These are phyloP conservation scores for Phaeomoniella chlamydospora DNA, from an alignment of 2,329 filamentous ascomycete genomes.

Conservation along the genomic window DNA sequence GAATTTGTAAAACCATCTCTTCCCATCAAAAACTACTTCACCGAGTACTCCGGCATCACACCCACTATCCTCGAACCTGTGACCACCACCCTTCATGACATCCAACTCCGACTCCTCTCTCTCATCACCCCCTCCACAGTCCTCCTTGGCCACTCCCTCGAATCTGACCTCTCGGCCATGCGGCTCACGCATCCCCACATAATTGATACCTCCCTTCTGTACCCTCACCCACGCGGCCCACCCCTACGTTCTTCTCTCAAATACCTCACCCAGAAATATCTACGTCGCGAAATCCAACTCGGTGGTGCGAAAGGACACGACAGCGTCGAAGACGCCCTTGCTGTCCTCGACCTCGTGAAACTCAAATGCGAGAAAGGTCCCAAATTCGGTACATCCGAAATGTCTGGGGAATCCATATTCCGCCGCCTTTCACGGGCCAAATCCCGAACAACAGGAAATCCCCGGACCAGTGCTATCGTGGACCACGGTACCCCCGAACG, in stretches of 20 bases:
- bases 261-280: slow-evolving; percentile 74
- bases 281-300: slow-evolving; percentile 78
- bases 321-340: slow-evolving; percentile 80
- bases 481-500: slow-evolving; percentile 76
- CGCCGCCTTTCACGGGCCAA: slow-evolving; percentile 54
- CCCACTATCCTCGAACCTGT: slow-evolving; percentile 67
- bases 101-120: slow-evolving; percentile 61
- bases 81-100: slow-evolving; percentile 69
- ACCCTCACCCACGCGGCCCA: slow-evolving; percentile 76
- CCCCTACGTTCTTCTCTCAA: slow-evolving; percentile 85
- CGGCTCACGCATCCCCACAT: slow-evolving; percentile 84
- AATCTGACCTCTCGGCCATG: slow-evolving; percentile 56
- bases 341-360: slow-evolving; percentile 84
- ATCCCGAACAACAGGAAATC: slow-evolving; percentile 18
- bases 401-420: slow-evolving; percentile 77
- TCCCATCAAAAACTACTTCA: slow-evolving; percentile 87
- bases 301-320: slow-evolving; percentile 66
- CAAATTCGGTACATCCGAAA: slow-evolving; percentile 67
- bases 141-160: slow-evolving; percentile 31
- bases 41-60: slow-evolving; percentile 83
- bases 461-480: slow-evolving; percentile 45
- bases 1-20: slow-evolving; percentile 82
- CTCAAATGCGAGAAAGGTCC: slow-evolving; percentile 92
- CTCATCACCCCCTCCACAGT: slow-evolving; percentile 41
- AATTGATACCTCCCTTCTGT: slow-evolving; percentile 80